Percentiles rank a stretch among this genome's conserved stretches.
Evolutionary conservation across 768 basidiomycete species (phyloP).

Genomic region (Tricholoma furcatifolium): DNA sequence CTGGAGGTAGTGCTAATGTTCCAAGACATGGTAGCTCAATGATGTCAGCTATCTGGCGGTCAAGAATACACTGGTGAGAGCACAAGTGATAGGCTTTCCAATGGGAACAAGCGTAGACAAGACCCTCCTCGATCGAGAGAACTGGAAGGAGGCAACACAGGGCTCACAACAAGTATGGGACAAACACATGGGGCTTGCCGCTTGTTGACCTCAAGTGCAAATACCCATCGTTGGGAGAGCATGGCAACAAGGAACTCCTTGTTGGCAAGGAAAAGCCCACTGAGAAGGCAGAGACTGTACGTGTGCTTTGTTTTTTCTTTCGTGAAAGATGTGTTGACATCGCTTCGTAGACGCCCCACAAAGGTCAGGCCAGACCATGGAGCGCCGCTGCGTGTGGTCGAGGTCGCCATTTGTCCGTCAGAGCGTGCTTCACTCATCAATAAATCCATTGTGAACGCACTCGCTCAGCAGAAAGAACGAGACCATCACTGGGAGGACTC

Average conservation of each 20-base stretch:
- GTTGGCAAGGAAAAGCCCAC: conserved; percentile 71
- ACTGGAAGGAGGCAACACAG: conserved; percentile 62
- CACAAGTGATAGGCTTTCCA: too few relatives aligned
- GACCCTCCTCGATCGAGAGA: conserved; percentile 70
- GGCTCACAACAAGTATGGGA: conserved; percentile 75
- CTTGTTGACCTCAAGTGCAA: conserved; percentile 82
- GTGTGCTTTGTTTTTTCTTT: conserved; percentile 8
- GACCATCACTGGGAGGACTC: conserved; percentile 89
- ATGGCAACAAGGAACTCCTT: conserved; percentile 70
- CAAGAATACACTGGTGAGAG: too few relatives aligned
- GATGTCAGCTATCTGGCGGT: too few relatives aligned
- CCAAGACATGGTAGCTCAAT: too few relatives aligned
- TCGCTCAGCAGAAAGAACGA: conserved; percentile 63
- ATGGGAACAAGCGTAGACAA: too few relatives aligned
- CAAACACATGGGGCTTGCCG: conserved; percentile 66
- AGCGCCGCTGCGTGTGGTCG: conserved; percentile 39
- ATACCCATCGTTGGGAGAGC: conserved; percentile 56
- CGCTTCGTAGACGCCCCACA: conserved; percentile 44
- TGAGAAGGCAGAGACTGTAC: conserved; percentile 52
- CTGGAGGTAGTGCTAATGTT: too few relatives aligned
- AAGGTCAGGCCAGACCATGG: conserved; percentile 52
- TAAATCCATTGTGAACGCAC: conserved; percentile 59
- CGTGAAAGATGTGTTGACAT: neutral
- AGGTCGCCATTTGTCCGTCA: conserved; percentile 57
- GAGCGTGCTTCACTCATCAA: conserved; percentile 63